These are phyloP conservation scores for Amauroascus verrucosus DNA, from an alignment of 2,329 filamentous ascomycete genomes.

Conservation along the genomic window DNA sequence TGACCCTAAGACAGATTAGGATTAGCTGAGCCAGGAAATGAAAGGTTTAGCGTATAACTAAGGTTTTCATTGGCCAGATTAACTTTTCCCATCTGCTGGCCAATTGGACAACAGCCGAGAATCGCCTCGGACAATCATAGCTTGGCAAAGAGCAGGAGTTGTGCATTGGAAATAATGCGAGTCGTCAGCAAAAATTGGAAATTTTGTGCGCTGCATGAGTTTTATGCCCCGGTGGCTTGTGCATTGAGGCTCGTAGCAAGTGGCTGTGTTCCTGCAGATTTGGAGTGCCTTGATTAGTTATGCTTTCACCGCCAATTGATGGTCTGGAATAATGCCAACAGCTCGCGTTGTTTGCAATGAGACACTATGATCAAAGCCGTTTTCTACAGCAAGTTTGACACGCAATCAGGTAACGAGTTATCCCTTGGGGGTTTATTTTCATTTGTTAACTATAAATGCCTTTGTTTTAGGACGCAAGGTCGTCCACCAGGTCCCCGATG, in stretches of 20 bases:
- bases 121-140: too few species aligned
- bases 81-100: too few species aligned
- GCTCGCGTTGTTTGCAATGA: neutral
- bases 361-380: constrained; percentile 52
- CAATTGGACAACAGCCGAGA: too few species aligned
- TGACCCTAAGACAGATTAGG: neutral
- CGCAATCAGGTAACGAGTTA: constrained; percentile 39
- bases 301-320: neutral
- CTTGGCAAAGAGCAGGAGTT: too few species aligned
- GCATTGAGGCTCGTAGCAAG: too few species aligned
- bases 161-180: too few species aligned
- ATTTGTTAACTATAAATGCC: neutral
- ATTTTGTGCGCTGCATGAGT: neutral
- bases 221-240: too few species aligned
- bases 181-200: neutral
- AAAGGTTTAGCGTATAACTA: too few species aligned
- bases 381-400: constrained; percentile 58
- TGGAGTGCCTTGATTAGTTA: too few species aligned
- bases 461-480: constrained; percentile 46
- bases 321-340: constrained; percentile 1
- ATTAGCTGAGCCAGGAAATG: neutral
- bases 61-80: too few species aligned
- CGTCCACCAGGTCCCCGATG: constrained; percentile 54
- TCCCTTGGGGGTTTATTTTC: neutral
- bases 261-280: too few species aligned